Evolutionary conservation across 1,284 basidiomycete species (phyloP), one percentile per base, ranked within the genome.

Genomic region (Ceratobasidium sp.): DNA sequence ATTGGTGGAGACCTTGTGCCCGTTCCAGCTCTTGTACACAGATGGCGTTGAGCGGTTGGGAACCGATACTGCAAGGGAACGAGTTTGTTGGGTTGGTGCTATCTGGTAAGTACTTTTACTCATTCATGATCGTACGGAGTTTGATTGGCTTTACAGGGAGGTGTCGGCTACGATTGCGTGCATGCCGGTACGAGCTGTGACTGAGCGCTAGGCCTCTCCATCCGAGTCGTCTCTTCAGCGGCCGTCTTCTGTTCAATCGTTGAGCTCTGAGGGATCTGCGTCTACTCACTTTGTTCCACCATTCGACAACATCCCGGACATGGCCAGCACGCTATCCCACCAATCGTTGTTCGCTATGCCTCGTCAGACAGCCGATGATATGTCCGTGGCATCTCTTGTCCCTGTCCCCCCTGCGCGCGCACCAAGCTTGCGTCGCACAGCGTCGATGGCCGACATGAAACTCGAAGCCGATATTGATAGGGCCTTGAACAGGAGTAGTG

Each of bases 31-130:
- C 82, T 78, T 94, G 39, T 96, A 96, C 78, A 86, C 86, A 21
- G 94, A 96, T 79, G 94, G 94, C 1, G 88, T 93, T 0, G 94
- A 96, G 79, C 82, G 93, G 12, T 79, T 96, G 12, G 94, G 89
- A 0, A 89, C 92, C 21, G 93, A 94, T 77, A 94, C 91, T 74
- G 86, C 93, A 3, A 80, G 90, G 72, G 92, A 95, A 77, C 84
- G 94, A 74, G 91, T 93, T 59, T 87, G 90, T 79, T 96, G 94
- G 94, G 92, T 95, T 26, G 91, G 90, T 76, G 87, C 92, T 1
- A 87, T 96, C 64, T 94, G 92, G 94, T 93, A 77, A 60, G 88
- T 82, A 0, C 76, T 71, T 73, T 57, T 6, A 8, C 73, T 18
- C 4, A 55, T 9, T 46, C n/a, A 5, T 28, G 34, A 48, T 46